Evolutionary conservation across 148 eudicot species (phyloP).

Genomic region (Rhododendron henanense): DNA sequence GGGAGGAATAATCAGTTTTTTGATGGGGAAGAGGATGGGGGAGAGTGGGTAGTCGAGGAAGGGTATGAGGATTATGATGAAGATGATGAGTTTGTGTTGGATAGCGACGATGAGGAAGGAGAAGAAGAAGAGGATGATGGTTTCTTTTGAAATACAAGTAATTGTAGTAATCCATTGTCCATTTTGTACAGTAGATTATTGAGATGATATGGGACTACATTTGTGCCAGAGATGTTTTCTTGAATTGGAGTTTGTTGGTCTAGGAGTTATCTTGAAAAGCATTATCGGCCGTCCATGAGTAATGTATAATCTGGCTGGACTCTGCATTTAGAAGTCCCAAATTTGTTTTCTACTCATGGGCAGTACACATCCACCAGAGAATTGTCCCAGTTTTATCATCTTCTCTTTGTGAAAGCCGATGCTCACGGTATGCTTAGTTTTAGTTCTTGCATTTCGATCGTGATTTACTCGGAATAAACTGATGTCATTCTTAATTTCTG

Average conservation of each 20-base stretch:
- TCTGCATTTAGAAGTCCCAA: neutral
- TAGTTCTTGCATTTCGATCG: neutral
- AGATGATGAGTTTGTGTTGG: conserved; percentile 32
- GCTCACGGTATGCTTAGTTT: neutral
- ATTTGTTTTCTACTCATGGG: neutral
- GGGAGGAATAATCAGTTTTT: conserved; percentile 40
- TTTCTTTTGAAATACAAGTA: conserved; percentile 17
- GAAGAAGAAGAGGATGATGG: conserved; percentile 31
- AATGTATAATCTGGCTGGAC: neutral
- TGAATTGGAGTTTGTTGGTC: conserved; percentile 3
- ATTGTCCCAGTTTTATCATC: neutral
- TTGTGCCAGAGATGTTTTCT: neutral
- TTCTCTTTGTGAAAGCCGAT: neutral
- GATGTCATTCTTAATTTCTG: neutral
- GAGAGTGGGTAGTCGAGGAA: conserved; percentile 16
- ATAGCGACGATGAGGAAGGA: conserved; percentile 41
- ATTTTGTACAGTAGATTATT: neutral
- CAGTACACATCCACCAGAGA: neutral
- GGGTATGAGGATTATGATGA: conserved; percentile 19
- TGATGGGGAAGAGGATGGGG: conserved; percentile 54
- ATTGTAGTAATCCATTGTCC: neutral
- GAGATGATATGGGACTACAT: neutral
- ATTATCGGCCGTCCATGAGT: neutral
- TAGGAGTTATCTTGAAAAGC: neutral
- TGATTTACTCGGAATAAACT: neutral